These are phyloP conservation scores for Nitzschia sp. DNA, from an alignment of 108 stramenopile species.

Conservation along the genomic window DNA sequence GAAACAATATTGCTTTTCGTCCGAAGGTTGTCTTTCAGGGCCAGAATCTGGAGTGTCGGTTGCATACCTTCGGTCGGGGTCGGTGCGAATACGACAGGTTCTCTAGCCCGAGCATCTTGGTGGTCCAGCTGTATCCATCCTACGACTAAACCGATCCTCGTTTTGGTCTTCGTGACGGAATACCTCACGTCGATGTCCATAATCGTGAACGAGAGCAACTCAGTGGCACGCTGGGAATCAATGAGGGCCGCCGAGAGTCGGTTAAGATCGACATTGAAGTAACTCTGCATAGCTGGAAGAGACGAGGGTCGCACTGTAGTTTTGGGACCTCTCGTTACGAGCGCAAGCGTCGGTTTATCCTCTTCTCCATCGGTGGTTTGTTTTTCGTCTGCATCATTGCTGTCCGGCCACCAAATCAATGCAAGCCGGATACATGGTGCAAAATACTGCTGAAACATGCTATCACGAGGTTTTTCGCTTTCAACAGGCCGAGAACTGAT, in stretches of 20 bases:
- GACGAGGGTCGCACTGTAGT: neutral
- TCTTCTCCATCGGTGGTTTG: neutral
- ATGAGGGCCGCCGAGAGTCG: constrained; percentile 70
- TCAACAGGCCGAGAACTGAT: constrained; percentile 56
- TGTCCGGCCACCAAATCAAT: constrained; percentile 50
- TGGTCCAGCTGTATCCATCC: constrained; percentile 83
- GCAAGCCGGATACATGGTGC: constrained; percentile 75
- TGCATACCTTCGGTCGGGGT: constrained; percentile 61
- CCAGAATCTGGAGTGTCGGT: constrained; percentile 77
- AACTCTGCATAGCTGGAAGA: constrained; percentile 45
- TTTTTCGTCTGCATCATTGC: neutral
- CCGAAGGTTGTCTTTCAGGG: constrained; percentile 78
- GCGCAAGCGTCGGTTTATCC: neutral
- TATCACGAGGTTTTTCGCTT: constrained; percentile 64
- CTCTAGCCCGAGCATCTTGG: constrained; percentile 55
- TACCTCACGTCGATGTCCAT: constrained; percentile 69
- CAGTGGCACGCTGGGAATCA: constrained; percentile 66
- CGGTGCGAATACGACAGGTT: constrained; percentile 79
- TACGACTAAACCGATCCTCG: constrained; percentile 61
- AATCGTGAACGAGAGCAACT: constrained; percentile 62
- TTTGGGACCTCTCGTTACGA: neutral
- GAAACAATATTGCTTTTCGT: constrained; percentile 69
- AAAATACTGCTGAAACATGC: constrained; percentile 67
- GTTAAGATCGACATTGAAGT: constrained; percentile 63
- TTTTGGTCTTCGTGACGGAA: constrained; percentile 72